These are phyloP conservation scores for Phytophthora ohioensis DNA, from an alignment of 352 stramenopile genomes.

Conservation along the genomic window DNA sequence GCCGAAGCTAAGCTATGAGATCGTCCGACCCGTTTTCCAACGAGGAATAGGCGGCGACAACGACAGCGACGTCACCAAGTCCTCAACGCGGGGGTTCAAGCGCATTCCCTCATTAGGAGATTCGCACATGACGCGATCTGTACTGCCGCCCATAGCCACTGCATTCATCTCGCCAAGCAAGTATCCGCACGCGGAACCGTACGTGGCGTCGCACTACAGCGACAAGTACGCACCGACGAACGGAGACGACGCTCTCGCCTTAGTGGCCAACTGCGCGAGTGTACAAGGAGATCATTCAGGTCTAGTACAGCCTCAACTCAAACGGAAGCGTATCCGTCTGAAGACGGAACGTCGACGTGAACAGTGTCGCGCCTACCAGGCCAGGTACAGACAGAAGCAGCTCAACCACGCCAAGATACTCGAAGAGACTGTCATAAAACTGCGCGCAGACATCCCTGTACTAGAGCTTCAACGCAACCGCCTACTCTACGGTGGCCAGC, in stretches of 20 bases:
- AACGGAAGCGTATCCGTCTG: slow-evolving; percentile 32
- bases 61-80: neutral
- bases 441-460: slow-evolving; percentile 28
- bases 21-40: slow-evolving; percentile 26
- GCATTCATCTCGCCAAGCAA: neutral
- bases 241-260: neutral
- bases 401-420: slow-evolving; percentile 22
- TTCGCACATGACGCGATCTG: too few relatives aligned
- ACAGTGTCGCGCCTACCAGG: slow-evolving; percentile 46
- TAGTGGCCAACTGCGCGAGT: neutral
- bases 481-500: slow-evolving; percentile 35
- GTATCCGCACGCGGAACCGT: neutral
- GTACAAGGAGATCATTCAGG: neutral
- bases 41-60: neutral
- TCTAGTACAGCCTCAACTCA: neutral
- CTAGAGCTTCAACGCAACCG: slow-evolving; percentile 34
- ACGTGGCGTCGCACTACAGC: neutral
- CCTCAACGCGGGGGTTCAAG: neutral
- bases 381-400: slow-evolving; percentile 45
- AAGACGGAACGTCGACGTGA: slow-evolving; percentile 41
- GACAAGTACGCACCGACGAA: neutral
- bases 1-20: slow-evolving; percentile 13
- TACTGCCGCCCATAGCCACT: neutral
- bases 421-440: slow-evolving; percentile 23
- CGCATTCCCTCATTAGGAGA: neutral